A percentile compares a stretch with the other conserved stretches of the same genome.
Evolutionary conservation across 495 filamentous ascomycete genomes (phyloP).

Genomic region (Hypoxylon fuscum): DNA sequence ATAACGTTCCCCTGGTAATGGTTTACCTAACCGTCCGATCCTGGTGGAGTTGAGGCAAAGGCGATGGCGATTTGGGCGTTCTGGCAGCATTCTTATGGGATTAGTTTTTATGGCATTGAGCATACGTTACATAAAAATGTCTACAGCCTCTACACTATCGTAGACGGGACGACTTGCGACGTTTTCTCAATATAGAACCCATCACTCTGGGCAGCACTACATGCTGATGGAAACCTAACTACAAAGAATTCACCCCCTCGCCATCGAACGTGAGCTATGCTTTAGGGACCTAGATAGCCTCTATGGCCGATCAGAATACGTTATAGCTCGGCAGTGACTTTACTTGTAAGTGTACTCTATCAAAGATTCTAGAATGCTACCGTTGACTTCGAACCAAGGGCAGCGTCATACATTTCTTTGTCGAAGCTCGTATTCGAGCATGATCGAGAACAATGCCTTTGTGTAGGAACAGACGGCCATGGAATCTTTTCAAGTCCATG

Average conservation of each 20-base stretch:
- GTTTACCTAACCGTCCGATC: no score
- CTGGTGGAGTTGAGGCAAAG: not conserved
- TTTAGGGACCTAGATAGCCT: constrained; percentile 6
- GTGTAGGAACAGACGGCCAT: constrained; percentile 1
- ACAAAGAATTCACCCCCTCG: not conserved
- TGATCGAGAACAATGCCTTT: constrained; percentile 36
- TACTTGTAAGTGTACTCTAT: constrained; percentile 23
- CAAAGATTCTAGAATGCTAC: constrained; percentile 18
- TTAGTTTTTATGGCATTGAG: constrained; percentile 43
- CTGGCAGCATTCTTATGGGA: constrained; percentile 37
- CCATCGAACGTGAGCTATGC: constrained; percentile 13
- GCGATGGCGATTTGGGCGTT: constrained; percentile 25
- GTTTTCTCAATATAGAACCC: constrained; percentile 44
- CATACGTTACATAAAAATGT: constrained; percentile 44
- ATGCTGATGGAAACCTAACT: constrained; percentile 18
- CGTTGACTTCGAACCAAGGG: constrained; percentile 17
- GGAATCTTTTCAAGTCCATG: not conserved
- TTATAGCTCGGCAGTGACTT: not conserved
- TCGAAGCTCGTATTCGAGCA: constrained; percentile 18
- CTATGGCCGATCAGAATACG: no score
- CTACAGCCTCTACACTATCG: constrained; percentile 33
- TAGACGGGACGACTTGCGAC: constrained; percentile 40
- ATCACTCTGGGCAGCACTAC: constrained; percentile 11
- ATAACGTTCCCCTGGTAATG: no score
- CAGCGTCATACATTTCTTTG: constrained; percentile 27